Base-by-base conservation (phyloP, 2,329 filamentous ascomycete species). In the Cladosporium sp. region DNA sequence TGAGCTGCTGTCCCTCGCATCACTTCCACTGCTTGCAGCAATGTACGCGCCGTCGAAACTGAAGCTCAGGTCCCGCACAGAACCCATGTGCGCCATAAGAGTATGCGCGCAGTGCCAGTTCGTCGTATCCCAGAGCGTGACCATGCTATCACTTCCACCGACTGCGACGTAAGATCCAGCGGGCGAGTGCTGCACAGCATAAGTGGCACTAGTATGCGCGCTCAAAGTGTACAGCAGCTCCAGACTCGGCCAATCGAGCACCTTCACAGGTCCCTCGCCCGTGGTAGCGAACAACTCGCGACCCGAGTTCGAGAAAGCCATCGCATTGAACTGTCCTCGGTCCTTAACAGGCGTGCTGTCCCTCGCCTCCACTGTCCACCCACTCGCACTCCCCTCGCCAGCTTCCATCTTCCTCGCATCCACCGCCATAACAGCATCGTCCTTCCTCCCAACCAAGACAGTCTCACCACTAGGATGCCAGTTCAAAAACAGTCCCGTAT, bases 31-130 rank as follows among this genome's bases (percentile, higher is more conserved):
- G 19, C 88, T 89, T 9, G 86, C 88, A 2, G 87, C 84, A 22
- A 92, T 76, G 69, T 87, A 93, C 67, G 84, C 86, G 1, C 89
- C 89, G 66, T 92, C 89, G 73, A 89, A 92, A 15, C 84, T 88
- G 70, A 92, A 93, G 68, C 87, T 86, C 59, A 92, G 79, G 69
- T 84, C 89, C 67, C 84, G 82, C 28, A 92, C 85, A 3, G 88
- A 84, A 19, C 62, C 87, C 9, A 82, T 80, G 77, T 90, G 88
- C 65, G 83, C 81, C 37, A 85, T 85, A 42, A 92, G 78, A 1
- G 88, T 90, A 61, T 86, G 82, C 67, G 87, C 82, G 69, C 88
- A 92, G 58, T 89, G 84, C 88, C 88, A 92, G 64, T 89, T 86
- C 40, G 81, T 80, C 3, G 89, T 92, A 67, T 92, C 88, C 87